Evolutionary conservation across 495 filamentous ascomycete species (phyloP).

Genomic region (Clohesyomyces aquaticus): DNA sequence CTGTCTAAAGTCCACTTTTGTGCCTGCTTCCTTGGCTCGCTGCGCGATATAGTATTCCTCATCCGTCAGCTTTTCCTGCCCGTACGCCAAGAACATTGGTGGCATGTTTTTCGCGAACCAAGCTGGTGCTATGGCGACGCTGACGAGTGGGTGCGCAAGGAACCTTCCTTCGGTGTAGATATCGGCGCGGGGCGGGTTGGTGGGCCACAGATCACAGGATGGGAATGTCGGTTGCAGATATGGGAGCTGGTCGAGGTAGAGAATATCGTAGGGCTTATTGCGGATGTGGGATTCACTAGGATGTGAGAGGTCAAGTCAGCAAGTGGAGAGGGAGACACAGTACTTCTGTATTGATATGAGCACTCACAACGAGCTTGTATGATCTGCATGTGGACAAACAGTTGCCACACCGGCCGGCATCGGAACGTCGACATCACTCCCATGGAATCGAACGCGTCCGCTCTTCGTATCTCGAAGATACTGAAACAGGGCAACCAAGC

Average conservation of each 20-base stretch:
- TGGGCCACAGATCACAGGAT: constrained; percentile 29
- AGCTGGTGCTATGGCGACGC: constrained; percentile 6
- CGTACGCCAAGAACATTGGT: constrained; percentile 31
- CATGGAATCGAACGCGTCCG: constrained; percentile 12
- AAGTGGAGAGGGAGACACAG: too few species aligned
- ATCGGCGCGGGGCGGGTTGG: constrained; percentile 33
- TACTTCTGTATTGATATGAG: too few species aligned
- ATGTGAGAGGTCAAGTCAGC: background rate
- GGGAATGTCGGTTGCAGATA: constrained; percentile 11
- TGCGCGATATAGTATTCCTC: constrained; percentile 20
- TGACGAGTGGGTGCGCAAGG: constrained; percentile 34
- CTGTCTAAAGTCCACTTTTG: constrained; percentile 21
- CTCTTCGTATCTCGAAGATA: background rate
- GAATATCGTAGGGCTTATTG: constrained; percentile 1
- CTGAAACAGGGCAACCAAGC: constrained; percentile 2
- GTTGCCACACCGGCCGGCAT: constrained; percentile 15
- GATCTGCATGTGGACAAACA: constrained; percentile 11
- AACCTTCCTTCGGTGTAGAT: constrained; percentile 26
- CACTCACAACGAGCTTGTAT: constrained; percentile 5
- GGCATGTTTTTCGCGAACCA: constrained; percentile 25
- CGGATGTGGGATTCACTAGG: background rate
- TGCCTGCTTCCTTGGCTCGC: constrained; percentile 4
- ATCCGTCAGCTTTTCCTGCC: constrained; percentile 34
- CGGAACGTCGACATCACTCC: constrained; percentile 2
- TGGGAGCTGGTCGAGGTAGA: background rate